Base-by-base conservation (phyloP, 352 stramenopile species). In the Achlya hypogyna region DNA sequence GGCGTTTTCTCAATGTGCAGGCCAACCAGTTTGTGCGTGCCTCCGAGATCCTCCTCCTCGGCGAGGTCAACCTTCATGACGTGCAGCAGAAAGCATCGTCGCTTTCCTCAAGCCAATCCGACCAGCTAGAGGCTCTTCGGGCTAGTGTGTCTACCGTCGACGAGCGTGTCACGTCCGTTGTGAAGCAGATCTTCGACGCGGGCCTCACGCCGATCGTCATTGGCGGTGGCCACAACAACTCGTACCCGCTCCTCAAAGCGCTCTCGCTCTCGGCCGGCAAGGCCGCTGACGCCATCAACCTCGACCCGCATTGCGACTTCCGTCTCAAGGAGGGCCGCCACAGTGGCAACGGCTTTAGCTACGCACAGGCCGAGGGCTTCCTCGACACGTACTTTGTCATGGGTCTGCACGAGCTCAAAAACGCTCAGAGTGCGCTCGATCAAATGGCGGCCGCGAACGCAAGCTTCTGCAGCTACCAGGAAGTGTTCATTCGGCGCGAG, bases 301-400 rank as follows among this genome's bases (percentile, higher is more conserved):
- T 67, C 22, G 60, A 67, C 51, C 60, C 60, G 29, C 60, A 67
- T 34, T 67, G 60, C 51, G 60, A 67, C 34, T 67, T 67, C 22
- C 60, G 60, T 29, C 60, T 67, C 23, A 42, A 42, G 4, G 60
- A 67, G 43, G 60, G 60, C n/a, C 60, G 60, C 14, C 60, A 67
- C 51, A 67, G 60, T 25, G 60, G 60, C 28, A 67, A 67, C 32
- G 60, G 60, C 2, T 67, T 67, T 53, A 67, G 60, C 60, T 67
- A 67, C 38, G 60, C 60, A 4, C 45, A 67, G 5, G 28, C 40
- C 2, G 60, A 23, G 14, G 31, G 59, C 10, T 49, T 28, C 51
- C 34, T 67, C 27, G 51, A 49, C 45, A 59, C 27, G 51, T 67
- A 67, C 60, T 67, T 59, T 45, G 60, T 67, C 9, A n/a, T 67